Conservation (phyloP, 176 grass and related monocot genomes). For the Poa pratensis region DNA sequence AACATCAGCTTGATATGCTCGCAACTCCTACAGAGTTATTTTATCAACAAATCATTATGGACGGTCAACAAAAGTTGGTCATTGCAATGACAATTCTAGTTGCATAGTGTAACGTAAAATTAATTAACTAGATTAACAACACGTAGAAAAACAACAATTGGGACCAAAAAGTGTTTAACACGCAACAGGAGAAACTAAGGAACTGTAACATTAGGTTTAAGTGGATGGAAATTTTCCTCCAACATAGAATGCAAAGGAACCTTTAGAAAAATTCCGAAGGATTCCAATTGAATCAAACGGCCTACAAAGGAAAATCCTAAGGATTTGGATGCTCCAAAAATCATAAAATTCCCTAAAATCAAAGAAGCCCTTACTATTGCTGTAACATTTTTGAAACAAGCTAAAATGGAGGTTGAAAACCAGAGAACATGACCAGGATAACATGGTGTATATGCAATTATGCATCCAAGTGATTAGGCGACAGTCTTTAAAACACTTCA, state of each 20-base stretch:
- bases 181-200: not conserved
- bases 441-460: not conserved
- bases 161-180: not conserved
- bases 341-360: not conserved
- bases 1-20: conserved; percentile 98
- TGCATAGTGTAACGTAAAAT: not conserved
- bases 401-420: not conserved
- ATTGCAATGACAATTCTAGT: conserved; percentile 25
- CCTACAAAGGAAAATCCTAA: not conserved
- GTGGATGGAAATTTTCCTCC: not conserved
- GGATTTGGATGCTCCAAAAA: not conserved
- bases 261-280: not conserved
- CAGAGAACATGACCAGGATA: not conserved
- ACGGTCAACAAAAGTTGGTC: not conserved
- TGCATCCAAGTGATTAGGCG: conserved; percentile 12
- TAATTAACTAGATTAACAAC: conserved; percentile 2
- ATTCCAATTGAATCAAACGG: not conserved
- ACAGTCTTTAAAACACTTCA: not conserved
- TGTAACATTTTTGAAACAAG: conserved; percentile 17
- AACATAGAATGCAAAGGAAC: not conserved
- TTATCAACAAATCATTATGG: conserved; percentile 33
- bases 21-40: conserved; percentile 70
- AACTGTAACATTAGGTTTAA: not conserved
- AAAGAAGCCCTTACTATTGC: not conserved
- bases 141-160: not conserved